Evolutionary conservation across 1,284 basidiomycete species (phyloP).

Genomic region (Golubevia pallescens): DNA sequence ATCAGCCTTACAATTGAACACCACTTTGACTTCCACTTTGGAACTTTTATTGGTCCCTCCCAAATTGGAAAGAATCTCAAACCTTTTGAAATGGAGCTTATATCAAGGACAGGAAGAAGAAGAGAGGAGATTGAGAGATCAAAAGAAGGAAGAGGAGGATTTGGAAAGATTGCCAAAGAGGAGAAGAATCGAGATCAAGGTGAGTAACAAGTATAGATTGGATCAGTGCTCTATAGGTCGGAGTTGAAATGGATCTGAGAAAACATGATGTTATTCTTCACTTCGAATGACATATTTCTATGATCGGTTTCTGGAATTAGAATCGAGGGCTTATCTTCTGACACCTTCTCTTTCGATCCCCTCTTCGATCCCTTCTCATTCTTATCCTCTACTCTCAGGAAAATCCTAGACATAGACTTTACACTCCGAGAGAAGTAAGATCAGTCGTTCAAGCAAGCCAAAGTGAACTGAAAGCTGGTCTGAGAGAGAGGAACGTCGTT

Average conservation of each 20-base stretch:
- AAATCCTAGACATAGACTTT: conserved; percentile 16
- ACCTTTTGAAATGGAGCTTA: conserved; percentile 30
- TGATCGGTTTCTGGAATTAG: too few species aligned
- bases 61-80: conserved; percentile 32
- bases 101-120: conserved; percentile 38
- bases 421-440: conserved; percentile 44
- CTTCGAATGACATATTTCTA: too few species aligned
- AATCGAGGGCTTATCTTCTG: too few species aligned
- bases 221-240: too few species aligned
- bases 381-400: background rate
- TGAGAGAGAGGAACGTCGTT: conserved; percentile 32
- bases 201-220: too few species aligned
- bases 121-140: background rate
- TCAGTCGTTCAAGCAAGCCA: conserved; percentile 54
- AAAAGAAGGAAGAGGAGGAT: conserved; percentile 9
- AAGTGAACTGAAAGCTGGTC: conserved; percentile 31
- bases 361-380: too few species aligned
- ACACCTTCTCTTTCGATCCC: too few species aligned
- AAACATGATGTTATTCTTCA: too few species aligned
- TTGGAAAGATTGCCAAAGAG: background rate
- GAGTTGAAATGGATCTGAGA: too few species aligned
- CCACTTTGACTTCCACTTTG: conserved; percentile 37
- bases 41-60: conserved; percentile 47
- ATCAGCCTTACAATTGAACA: conserved; percentile 22
- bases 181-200: conserved; percentile 1